Evolutionary conservation across 495 filamentous ascomycete genomes (phyloP), one percentile per base, ranked within the genome.

Genomic region (Talaromyces wortmannii): DNA sequence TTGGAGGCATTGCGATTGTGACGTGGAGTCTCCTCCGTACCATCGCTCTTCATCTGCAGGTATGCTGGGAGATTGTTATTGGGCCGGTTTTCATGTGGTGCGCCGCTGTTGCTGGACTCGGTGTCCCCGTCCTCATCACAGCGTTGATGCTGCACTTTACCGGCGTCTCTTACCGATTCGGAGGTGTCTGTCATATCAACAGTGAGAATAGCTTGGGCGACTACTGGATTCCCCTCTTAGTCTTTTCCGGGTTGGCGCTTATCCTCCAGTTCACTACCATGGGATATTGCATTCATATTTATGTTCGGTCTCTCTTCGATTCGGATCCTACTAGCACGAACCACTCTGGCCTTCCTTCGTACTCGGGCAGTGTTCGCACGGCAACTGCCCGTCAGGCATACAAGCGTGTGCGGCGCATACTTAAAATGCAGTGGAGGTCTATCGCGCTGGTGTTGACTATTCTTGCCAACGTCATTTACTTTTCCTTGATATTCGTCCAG

Each of bases 381-480:
- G 80, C 91, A 57, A 91, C 89, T 6, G 89, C 95, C 16, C 81
- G 87, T 49, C 91, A 94, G 62, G 91, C 94, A 18, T 96, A 95
- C 60, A 83, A 87, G 54, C 84, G 95, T 48, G 81, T 97, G 33
- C 80, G 83, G 48, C 84, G 90, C 55, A 91, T 97, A 45, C 78
- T 97, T n/a, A 83, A 86, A 64, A 78, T 98, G 3, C 94, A 98
- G 69, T 98, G 94, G 94, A 79, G 95, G 57, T 91, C 91, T 48
- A 90, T 95, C 46, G 80, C 82, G 29, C 84, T 97, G 44, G 90
- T 96, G 17, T 72, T 92, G 32, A 83, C 96, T 61, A 95, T 97
- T 57, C 77, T 97, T 53, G 80, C 81, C 45, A 91, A 97, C 66
- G 88, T 96, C 46, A 83, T 97, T 58, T 92, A 95, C 76, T 92